A percentile compares a stretch with the other conserved stretches of the same genome.
phyloP scores from a whole-genome alignment of 306 rosid genomes.

The Cucurbita moschata region DNA sequence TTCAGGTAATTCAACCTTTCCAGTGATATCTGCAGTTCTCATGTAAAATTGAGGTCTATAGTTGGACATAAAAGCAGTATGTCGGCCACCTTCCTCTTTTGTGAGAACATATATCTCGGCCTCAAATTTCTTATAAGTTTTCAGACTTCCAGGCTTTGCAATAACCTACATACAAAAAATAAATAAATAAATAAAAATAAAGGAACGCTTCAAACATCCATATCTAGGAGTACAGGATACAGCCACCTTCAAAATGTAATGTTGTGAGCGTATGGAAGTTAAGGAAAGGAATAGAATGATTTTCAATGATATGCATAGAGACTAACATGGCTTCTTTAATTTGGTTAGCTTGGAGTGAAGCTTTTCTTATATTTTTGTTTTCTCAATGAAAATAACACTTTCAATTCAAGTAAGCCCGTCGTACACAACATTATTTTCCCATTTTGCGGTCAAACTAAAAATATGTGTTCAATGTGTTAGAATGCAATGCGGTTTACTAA shows the following conservation, averaged over 20 bases:
- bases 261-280: background rate
- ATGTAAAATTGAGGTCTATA: constrained; percentile 89
- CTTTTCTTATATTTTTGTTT: background rate
- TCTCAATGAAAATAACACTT: background rate
- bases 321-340: background rate
- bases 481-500: background rate
- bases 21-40: constrained; percentile 97
- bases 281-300: background rate
- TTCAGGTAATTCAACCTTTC: constrained; percentile 86
- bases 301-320: background rate
- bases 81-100: constrained; percentile 98
- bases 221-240: background rate
- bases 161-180: constrained; percentile 39
- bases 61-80: constrained; percentile 93
- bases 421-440: background rate
- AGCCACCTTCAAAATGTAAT: background rate
- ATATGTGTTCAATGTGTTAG: background rate
- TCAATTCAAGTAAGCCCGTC: background rate
- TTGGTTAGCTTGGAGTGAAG: background rate
- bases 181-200: background rate
- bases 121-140: constrained; percentile 77
- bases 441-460: background rate
- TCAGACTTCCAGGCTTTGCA: constrained; percentile 82
- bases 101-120: constrained; percentile 96
- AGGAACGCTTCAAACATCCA: background rate